These are phyloP conservation scores for Chlorella variabilis DNA, from an alignment of 163 green algal genomes.

Conservation along the genomic window DNA sequence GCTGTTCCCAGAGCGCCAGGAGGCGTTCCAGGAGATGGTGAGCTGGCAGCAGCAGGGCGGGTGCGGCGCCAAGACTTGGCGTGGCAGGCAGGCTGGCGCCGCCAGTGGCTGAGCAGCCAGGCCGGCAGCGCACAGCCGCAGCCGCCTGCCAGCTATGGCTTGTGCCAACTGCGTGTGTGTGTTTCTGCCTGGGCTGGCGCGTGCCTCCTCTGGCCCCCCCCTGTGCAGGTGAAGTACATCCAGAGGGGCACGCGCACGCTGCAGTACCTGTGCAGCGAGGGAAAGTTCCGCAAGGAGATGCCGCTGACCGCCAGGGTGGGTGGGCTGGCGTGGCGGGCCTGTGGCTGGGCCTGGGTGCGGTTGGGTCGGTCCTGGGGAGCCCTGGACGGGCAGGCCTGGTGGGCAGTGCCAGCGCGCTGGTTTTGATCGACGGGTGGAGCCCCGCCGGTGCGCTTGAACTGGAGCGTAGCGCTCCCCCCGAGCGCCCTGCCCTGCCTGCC, in stretches of 20 bases:
- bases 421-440: too few species aligned
- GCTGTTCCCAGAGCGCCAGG: not conserved
- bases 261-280: slow-evolving; percentile 52
- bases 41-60: not conserved
- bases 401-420: too few species aligned
- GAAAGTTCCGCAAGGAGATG: slow-evolving; percentile 38
- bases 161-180: not conserved
- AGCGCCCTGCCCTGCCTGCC: not conserved
- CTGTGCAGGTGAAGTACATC: slow-evolving; percentile 41
- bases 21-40: slow-evolving; percentile 9
- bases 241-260: slow-evolving; percentile 53
- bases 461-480: too few species aligned
- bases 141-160: too few species aligned
- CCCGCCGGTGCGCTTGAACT: too few species aligned
- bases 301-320: slow-evolving; percentile 31
- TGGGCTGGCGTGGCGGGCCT: not conserved
- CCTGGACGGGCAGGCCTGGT: not conserved
- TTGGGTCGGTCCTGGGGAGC: not conserved
- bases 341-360: not conserved
- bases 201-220: too few species aligned
- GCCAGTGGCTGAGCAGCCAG: too few species aligned
- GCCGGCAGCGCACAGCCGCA: too few species aligned
- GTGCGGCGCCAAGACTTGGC: too few species aligned
- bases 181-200: not conserved
- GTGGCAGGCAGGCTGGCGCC: too few species aligned